Base-by-base conservation (phyloP, 345 rosid genomes). In the Diplotaxis tenuifolia region DNA sequence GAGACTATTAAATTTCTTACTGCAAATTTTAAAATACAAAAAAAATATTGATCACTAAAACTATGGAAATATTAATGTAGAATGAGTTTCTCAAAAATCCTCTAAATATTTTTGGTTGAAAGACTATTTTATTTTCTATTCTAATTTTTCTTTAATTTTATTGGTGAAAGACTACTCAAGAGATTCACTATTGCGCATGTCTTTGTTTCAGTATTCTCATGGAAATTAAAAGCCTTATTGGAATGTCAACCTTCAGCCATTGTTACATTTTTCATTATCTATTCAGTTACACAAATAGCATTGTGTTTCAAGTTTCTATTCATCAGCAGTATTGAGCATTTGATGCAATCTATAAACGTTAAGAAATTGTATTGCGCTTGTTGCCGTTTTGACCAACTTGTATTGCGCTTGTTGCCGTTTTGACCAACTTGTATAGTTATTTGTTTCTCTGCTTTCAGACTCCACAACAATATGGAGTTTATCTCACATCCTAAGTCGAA, bases 321-420 rank as follows among this genome's bases (percentile, higher is more conserved):
- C 42, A 40, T 55, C 20, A 3, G 27, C 4, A 20, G 5, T 58
- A 32, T 38, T 72, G 22, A 64, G 57, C 57, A 14, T 55, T 27
- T 40, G 27, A 29, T 2, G n/a, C 59, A 65, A n/a, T 56, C 50
- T 45, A 29, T 32, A 42, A 10, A 74, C 45, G 4, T 38, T 27
- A n/a, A 0, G 2, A 18, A 54, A 62, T 4, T 54, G 42, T 29
- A 18, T 29, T 57, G 34, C 49, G 15, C 21, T 31, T 65, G 53
- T 73, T 66, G 67, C 59, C 12, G 11, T 27, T 42, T 4, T 58
- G 38, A 57, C 40, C 47, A 71, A 32, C 75, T 65, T 11, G 29
- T 56, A 8, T 42, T 57, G 34, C 49, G 15, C 21, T 31, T 65
- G 53, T 73, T 66, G 67, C 59, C 12, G 11, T 27, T 42, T 4